phyloP scores from a whole-genome alignment of 352 stramenopile species.

The Halophytophthora polymorphica region DNA sequence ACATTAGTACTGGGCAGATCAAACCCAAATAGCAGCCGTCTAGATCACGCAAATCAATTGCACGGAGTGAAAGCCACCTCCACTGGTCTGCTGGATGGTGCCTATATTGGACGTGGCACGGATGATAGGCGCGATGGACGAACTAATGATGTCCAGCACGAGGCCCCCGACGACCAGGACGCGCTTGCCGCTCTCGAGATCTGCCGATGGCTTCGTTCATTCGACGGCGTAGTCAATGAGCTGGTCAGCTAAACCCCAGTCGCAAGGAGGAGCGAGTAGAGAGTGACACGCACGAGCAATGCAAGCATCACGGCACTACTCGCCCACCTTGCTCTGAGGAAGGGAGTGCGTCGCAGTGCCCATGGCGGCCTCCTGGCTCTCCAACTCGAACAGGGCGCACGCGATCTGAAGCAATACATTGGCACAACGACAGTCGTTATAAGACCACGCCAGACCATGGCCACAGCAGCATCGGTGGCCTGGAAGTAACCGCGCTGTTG shows the following conservation, averaged over 20 bases:
- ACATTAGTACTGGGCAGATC: background rate
- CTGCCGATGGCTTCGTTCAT: slow-evolving; percentile 5
- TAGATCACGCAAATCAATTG: too few species aligned
- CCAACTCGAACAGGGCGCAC: slow-evolving; percentile 57
- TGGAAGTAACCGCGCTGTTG: background rate
- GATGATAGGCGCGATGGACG: slow-evolving; percentile 61
- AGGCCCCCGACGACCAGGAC: slow-evolving; percentile 87
- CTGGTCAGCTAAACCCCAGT: background rate
- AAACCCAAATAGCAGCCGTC: background rate
- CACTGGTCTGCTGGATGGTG: slow-evolving; percentile 75
- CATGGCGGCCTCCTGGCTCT: slow-evolving; percentile 21
- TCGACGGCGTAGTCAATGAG: slow-evolving; percentile 4
- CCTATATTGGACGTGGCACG: slow-evolving; percentile 87
- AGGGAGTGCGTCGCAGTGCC: slow-evolving; percentile 36
- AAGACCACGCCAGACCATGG: slow-evolving; percentile 1
- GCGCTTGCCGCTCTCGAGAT: slow-evolving; percentile 13
- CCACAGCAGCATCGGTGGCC: too few species aligned
- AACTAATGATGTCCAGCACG: slow-evolving; percentile 86
- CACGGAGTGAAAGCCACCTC: slow-evolving; percentile 33
- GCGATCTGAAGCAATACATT: slow-evolving; percentile 44
- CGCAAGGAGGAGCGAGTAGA: background rate
- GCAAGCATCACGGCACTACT: too few species aligned
- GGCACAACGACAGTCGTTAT: background rate
- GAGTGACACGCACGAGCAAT: too few species aligned
- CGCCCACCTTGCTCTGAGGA: slow-evolving; percentile 45